Conservation (phyloP, 495 filamentous ascomycete species). For the Penicillium parvum region DNA sequence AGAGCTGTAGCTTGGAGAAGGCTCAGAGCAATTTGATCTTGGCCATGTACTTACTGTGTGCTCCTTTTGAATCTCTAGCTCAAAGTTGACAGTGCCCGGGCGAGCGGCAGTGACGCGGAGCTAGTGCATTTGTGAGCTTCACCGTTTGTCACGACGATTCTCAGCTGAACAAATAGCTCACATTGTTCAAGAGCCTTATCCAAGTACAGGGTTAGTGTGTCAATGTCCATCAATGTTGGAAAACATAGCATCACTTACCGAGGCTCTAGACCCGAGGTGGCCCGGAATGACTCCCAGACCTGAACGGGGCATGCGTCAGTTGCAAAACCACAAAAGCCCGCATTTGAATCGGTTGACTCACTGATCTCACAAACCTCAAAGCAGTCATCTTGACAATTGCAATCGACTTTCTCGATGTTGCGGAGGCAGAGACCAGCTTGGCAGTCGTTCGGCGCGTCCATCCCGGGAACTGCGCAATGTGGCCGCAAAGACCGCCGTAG, state of each 20-base stretch:
- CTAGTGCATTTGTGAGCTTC: conserved; percentile 35
- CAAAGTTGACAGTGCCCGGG: conserved; percentile 81
- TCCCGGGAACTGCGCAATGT: conserved; percentile 35
- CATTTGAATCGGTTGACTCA: conserved; percentile 21
- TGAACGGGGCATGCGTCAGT: conserved; percentile 24
- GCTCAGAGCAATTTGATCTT: no score
- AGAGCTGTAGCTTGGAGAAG: background rate
- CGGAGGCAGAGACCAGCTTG: conserved; percentile 4
- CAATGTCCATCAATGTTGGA: background rate
- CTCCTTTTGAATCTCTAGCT: conserved; percentile 77
- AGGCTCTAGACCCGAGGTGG: conserved; percentile 79
- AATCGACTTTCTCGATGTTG: background rate
- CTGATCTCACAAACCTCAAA: conserved; percentile 59
- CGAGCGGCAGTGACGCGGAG: conserved; percentile 70
- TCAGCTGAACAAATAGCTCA: conserved; percentile 11
- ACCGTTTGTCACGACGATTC: no score
- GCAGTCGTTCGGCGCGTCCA: conserved; percentile 19
- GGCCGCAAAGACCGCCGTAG: conserved; percentile 32
- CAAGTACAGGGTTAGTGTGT: background rate
- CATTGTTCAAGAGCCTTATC: conserved; percentile 43
- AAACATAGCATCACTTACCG: conserved; percentile 49
- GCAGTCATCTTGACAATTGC: conserved; percentile 44
- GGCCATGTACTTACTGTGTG: conserved; percentile 67
- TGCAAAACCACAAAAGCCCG: background rate
- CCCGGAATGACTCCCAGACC: conserved; percentile 80